Evolutionary conservation across 805 yeast genomes (phyloP).

Genomic region (Ogataea glucozyma): DNA sequence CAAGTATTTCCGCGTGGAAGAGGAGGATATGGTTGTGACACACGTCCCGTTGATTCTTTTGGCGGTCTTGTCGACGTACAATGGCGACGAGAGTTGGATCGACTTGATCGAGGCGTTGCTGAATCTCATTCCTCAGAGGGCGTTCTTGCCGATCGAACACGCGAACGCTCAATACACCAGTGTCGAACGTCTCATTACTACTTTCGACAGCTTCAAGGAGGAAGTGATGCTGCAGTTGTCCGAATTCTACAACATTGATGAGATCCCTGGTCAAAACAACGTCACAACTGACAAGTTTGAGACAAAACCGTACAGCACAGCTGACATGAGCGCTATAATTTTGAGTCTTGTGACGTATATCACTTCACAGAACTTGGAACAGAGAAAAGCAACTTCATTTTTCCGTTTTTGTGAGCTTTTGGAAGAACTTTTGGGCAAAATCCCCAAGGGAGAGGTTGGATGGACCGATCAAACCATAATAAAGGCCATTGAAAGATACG

Average conservation of each 20-base stretch:
- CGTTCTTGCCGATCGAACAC: constrained; percentile 55
- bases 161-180: constrained; percentile 29
- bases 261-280: constrained; percentile 5
- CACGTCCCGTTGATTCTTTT: constrained; percentile 76
- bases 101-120: constrained; percentile 45
- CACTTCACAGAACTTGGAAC: constrained; percentile 15
- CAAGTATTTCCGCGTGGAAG: constrained; percentile 68
- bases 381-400: constrained; percentile 23
- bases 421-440: constrained; percentile 41
- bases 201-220: constrained; percentile 16
- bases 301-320: constrained; percentile 31
- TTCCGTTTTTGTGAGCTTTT: constrained; percentile 38
- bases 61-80: constrained; percentile 39
- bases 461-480: constrained; percentile 34
- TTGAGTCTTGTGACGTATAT: constrained; percentile 35
- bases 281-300: constrained; percentile 1
- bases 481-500: constrained; percentile 32
- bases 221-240: constrained; percentile 17
- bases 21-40: constrained; percentile 78
- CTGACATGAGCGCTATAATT: constrained; percentile 45
- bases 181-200: constrained; percentile 6
- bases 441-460: constrained; percentile 40
- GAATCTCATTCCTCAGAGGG: constrained; percentile 62
- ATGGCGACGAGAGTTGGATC: constrained; percentile 37
- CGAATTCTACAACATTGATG: constrained; percentile 17